Evolutionary conservation across 2,329 filamentous ascomycete species (phyloP), one percentile per base, ranked within the genome.

Genomic region (Ophiocordyceps polyrhachis-furcata): DNA sequence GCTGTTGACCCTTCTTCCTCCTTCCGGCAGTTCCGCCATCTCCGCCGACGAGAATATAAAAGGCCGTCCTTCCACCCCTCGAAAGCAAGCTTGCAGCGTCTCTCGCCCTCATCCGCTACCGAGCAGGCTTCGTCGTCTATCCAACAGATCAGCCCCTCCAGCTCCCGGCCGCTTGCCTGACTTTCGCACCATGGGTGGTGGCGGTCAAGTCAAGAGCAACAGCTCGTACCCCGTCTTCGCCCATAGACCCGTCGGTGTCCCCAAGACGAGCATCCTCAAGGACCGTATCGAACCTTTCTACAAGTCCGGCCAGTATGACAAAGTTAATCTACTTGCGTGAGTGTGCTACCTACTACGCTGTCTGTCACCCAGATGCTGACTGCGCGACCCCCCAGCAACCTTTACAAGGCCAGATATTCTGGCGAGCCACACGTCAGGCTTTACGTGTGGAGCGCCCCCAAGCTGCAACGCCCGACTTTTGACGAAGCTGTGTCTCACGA

Each of bases 261-360:
- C 82, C 59, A 95, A 94, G 61, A 72, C 79, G 53, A 76, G 75
- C 58, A 86, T 95, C 62, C 93, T 94, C 66, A 81, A 79, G 56
- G 79, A 86, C 53, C 80, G 89, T 45, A 79, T 96, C 57, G 70
- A 73, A 49, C 80, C 83, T 55, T 94, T 95, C 64, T 87, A 84
- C 48, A 74, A 74, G 48, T 68, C 67, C 42, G 87, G 87, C 43
- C 84, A 93, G 63, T 93, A 87, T 65, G 71, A 80, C 49, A 72
- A 73, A 47, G 71, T 83, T 52, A 87, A 87, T 55, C 70, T 93
- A 42, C 67, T 79, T 47, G 75, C 81, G 76, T 83, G 66, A 50
- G 76, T 60, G 40, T 43, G 17, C 19, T 23, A n/a, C 32, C 23
- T 17, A 40, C 43, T 46, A 17, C 13, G 8, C 41, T 5, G 3